phyloP scores from a whole-genome alignment of 441 rosid species.

The Viola pubescens region DNA sequence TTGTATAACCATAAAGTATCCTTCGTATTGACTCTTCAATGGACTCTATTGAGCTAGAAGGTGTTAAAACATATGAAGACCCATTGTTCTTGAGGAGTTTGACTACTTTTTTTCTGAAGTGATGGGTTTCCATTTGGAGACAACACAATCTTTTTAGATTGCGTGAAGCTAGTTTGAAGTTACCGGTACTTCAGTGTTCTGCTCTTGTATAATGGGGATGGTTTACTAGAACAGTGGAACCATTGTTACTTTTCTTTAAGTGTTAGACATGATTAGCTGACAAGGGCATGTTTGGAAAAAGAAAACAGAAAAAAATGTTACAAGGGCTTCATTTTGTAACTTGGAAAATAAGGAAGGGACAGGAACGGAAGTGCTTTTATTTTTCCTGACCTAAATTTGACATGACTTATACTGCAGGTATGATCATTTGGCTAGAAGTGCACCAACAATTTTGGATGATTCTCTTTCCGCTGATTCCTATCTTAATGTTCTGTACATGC shows the following conservation, averaged over 20 bases:
- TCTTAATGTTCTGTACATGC: conserved; percentile 92
- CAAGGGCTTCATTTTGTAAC: background rate
- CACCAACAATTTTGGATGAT: conserved; percentile 98
- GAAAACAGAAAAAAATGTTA: background rate
- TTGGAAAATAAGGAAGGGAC: background rate
- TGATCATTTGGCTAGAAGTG: conserved; percentile 97
- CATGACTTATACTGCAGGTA: conserved; percentile 48
- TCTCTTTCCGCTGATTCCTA: conserved; percentile 98
- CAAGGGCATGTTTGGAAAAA: too few species aligned
- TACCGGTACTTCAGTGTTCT: background rate
- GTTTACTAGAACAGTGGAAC: background rate
- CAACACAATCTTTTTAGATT: background rate
- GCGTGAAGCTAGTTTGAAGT: background rate
- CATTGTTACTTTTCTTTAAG: background rate
- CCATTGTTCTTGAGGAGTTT: background rate
- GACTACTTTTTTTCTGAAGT: background rate
- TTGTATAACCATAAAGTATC: background rate
- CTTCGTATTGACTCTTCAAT: background rate
- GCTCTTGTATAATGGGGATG: background rate
- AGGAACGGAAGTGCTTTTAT: background rate
- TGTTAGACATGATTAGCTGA: too few species aligned
- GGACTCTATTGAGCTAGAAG: conserved; percentile 8
- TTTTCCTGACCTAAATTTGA: conserved; percentile 13
- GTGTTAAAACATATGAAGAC: background rate
- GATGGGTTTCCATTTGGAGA: background rate